Conservation (phyloP, 352 stramenopile species). For the Blastocystis sp. region DNA sequence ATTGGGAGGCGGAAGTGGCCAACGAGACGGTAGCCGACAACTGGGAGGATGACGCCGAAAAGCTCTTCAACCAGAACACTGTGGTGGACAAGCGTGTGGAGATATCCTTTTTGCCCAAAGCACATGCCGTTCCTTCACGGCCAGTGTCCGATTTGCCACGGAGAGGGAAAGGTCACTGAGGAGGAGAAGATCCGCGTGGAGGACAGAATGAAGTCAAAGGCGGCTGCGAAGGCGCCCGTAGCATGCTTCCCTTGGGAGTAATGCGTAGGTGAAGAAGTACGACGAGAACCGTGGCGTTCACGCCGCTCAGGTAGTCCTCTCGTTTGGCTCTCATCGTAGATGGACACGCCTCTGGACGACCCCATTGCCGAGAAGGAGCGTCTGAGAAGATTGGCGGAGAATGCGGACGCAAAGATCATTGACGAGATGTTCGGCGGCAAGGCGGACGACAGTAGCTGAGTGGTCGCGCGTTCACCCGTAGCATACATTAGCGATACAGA, state of each 20-base stretch:
- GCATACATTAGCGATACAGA: conserved; percentile 71
- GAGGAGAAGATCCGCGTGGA: conserved; percentile 70
- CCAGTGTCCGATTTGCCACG: conserved; percentile 69
- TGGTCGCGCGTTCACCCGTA: not conserved
- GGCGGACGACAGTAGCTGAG: conserved; percentile 37
- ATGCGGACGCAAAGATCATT: conserved; percentile 72
- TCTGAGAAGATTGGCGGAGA: conserved; percentile 63
- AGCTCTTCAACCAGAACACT: conserved; percentile 50
- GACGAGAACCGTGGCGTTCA: conserved; percentile 59
- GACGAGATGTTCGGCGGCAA: conserved; percentile 73
- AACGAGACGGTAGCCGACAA: conserved; percentile 39
- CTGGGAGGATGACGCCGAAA: conserved; percentile 60
- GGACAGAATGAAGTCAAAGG: conserved; percentile 69
- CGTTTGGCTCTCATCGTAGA: not conserved
- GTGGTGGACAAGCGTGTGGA: conserved; percentile 73
- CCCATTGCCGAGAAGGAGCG: conserved; percentile 71
- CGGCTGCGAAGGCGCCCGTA: conserved; percentile 8
- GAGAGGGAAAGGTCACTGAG: conserved; percentile 70
- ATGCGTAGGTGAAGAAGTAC: conserved; percentile 50
- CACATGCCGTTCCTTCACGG: conserved; percentile 25
- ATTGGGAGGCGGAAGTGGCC: conserved; percentile 69
- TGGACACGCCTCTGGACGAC: conserved; percentile 63
- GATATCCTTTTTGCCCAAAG: conserved; percentile 46
- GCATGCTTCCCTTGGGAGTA: not conserved
- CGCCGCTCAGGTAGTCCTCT: not conserved